Base-by-base conservation (phyloP, 2,329 filamentous ascomycete genomes). In the Aspergillus sp. region DNA sequence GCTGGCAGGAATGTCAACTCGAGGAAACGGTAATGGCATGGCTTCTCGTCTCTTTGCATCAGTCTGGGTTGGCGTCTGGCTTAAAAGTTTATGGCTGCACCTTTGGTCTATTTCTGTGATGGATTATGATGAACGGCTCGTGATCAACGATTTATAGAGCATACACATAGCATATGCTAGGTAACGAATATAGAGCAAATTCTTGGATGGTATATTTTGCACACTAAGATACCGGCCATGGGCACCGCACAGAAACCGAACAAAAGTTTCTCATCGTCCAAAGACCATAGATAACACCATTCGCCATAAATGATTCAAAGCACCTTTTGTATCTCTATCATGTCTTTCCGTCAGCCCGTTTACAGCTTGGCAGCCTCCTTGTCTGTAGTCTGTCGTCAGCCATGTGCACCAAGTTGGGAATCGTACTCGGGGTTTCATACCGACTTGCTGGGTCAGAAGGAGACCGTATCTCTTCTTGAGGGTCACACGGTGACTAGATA, bases 401-500 rank as follows among this genome's bases (percentile, higher is more conserved):
- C 44, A 17, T 15, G 39, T 32, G 30, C 39, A 4, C 42, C 38
- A 61, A 72, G 2, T 3, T 50, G 11, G 19, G 25, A 17, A 3
- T 21, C 2, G 23, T 13, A 10, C 30, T 36, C 17, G 42, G 32
- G 10, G 41, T 58, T 53, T 38, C 80, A 65, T 75, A 83, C 85
- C 83, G 58, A 70, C 57, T 76, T 88, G 89, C 84, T 96, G 91
- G 57, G 90, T 95, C 76, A 96, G 81, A 64, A 98, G 86, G 65
- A 97, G 84, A 52, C 89, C 89, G 75, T 96, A 98, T 73, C 95
- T 86, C 83, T 91, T 92, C 88, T 97, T 96, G 72, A 98, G 84
- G 19, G 92, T 96, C 53, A 98, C 92, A 70, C 95, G 88, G 82
- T 98, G 94, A 75, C 92, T 90, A 62, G 41, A 57, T 47, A 15